Percentiles rank a stretch among this genome's conserved stretches.
Evolutionary conservation across 1,139 yeast genomes (phyloP).

Genomic region (Yarrowia galli): DNA sequence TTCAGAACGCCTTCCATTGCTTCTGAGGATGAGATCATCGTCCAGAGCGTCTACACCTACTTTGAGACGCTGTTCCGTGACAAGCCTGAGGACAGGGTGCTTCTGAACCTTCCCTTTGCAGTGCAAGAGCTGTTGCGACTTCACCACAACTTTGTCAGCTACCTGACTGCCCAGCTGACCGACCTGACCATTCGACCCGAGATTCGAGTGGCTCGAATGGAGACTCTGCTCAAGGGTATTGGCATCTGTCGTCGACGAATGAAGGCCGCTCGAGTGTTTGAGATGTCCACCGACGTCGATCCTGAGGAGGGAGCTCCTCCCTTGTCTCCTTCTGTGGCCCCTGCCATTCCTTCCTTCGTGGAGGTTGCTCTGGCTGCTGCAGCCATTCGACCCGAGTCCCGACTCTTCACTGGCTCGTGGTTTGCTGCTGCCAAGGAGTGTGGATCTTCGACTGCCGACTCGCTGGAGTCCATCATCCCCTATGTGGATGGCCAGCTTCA

Average conservation of each 20-base stretch:
- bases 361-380: conserved; percentile 83
- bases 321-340: conserved; percentile 51
- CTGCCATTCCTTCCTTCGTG: conserved; percentile 81
- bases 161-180: conserved; percentile 68
- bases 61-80: conserved; percentile 63
- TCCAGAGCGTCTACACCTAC: conserved; percentile 77
- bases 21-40: conserved; percentile 63
- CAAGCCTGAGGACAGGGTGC: conserved; percentile 51
- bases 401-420: conserved; percentile 75
- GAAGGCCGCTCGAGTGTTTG: conserved; percentile 53
- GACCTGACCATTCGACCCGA: conserved; percentile 60
- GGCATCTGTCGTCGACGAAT: conserved; percentile 74
- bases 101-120: conserved; percentile 72
- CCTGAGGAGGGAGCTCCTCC: conserved; percentile 36
- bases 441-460: conserved; percentile 39
- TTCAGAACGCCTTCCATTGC: conserved; percentile 57
- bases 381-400: conserved; percentile 78
- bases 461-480: conserved; percentile 53
- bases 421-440: conserved; percentile 57
- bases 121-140: conserved; percentile 71
- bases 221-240: conserved; percentile 68
- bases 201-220: conserved; percentile 74
- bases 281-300: conserved; percentile 14
- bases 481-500: conserved; percentile 45
- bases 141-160: conserved; percentile 70